These are phyloP conservation scores for Silene vulgaris DNA, from an alignment of 179 eudicot species.

Conservation along the genomic window DNA sequence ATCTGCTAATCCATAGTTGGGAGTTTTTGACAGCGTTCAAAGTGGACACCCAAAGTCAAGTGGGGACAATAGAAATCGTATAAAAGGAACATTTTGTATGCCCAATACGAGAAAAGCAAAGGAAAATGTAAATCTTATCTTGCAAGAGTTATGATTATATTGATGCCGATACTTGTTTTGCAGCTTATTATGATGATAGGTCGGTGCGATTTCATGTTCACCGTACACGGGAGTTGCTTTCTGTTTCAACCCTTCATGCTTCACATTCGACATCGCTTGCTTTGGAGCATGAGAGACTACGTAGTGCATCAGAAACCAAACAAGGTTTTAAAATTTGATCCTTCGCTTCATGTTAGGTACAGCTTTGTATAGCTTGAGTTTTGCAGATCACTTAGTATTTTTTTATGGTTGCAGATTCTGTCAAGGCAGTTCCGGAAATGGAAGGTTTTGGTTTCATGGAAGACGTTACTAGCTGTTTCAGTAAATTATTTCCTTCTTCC, in stretches of 20 bases:
- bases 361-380: neutral
- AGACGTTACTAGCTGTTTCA: conserved; percentile 61
- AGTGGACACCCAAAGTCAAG: no score
- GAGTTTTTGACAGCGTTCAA: no score
- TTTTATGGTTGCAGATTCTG: conserved; percentile 40
- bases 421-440: conserved; percentile 60
- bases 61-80: no score
- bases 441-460: conserved; percentile 88
- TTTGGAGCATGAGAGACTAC: conserved; percentile 63
- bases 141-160: neutral
- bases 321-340: conserved; percentile 47
- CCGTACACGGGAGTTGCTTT: conserved; percentile 87
- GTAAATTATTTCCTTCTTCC: conserved; percentile 58
- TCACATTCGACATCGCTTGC: conserved; percentile 90
- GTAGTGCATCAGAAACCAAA: conserved; percentile 43
- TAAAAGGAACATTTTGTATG: neutral
- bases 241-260: conserved; percentile 75
- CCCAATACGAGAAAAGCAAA: neutral
- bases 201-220: conserved; percentile 93
- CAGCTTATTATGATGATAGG: conserved; percentile 90
- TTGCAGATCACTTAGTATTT: neutral
- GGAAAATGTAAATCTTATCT: neutral
- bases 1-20: no score
- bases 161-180: conserved; percentile 22
- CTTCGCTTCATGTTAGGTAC: neutral